Base-by-base conservation (phyloP, 176 grass and related monocot species). In the Rhynchospora tenuis region DNA sequence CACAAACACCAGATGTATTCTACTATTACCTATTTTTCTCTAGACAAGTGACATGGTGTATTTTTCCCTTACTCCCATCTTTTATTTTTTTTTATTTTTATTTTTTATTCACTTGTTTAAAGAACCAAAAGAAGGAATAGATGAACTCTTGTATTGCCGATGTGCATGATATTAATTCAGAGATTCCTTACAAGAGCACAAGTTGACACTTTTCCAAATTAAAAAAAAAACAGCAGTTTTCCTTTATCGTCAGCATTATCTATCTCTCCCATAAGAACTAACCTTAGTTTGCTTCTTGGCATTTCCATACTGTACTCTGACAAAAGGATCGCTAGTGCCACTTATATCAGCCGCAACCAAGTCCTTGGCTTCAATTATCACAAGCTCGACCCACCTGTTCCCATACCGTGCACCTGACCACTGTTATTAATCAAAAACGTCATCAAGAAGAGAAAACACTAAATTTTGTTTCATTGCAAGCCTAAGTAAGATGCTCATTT, bases 321-420 rank as follows among this genome's bases (percentile, higher is more conserved):
- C 91, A 85, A 89, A 99, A 47, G 97, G 97, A 88, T 99, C 93
- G 72, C 97, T 99, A 31, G 97, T 99, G 70, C 97, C 97, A 81
- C 97, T 90, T 77, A 95, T 87, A 99, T 99, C 97, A 12, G 97
- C 97, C 63, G 91, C 93, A 88, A 95, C 71, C 80, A 99, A 91
- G 87, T 99, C 97, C 48, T 80, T 93, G 55, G 91, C 97, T 89
- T 95, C 93, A 81, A 99, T 83, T 77, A 99, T 71, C 15, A 93
- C 77, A 73, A 99, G 71, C 83, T 99, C 97, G 71, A 99, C 86
- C 85, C 89, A 95, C 84, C 88, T 79, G 72, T 82, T 84, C 67
- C 86, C 80, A 81, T 70, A 86, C 83, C 52, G 47, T 75, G 23
- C 47, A 75, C 47, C 48, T 75, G 72, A 75, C 45, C 46, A 27